A percentile compares a stretch with the other conserved stretches of the same genome.
These are phyloP conservation scores for Xylaria sp. DNA, from an alignment of 2,329 filamentous ascomycete species.

Conservation along the genomic window DNA sequence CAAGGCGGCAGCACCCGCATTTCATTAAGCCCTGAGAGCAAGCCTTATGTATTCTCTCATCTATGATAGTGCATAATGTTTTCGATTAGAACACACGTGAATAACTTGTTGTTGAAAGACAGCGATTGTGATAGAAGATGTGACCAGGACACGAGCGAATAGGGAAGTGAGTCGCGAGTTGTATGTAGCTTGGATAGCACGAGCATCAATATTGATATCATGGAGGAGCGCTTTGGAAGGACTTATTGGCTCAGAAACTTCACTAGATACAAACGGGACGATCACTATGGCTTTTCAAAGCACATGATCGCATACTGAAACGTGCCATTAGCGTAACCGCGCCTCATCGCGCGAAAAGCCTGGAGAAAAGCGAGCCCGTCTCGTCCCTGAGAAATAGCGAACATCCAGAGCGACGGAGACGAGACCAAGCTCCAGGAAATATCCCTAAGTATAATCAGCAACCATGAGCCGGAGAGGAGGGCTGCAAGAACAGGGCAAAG, in stretches of 20 bases:
- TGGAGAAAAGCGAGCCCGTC: conserved; percentile 71
- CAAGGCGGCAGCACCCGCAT: background rate
- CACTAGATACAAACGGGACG: background rate
- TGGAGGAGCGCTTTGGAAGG: background rate
- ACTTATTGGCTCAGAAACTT: background rate
- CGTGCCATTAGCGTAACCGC: conserved; percentile 67
- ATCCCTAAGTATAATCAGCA: conserved; percentile 57
- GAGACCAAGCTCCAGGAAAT: conserved; percentile 71
- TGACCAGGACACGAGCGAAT: background rate
- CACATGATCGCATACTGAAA: conserved; percentile 70
- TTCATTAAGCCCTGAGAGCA: too few relatives aligned
- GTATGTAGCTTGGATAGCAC: background rate
- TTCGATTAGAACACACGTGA: background rate
- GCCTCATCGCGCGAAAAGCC: conserved; percentile 69
- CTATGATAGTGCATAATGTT: too few relatives aligned
- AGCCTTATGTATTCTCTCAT: too few relatives aligned
- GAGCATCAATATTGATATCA: background rate
- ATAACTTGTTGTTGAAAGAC: background rate
- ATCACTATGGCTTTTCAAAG: conserved; percentile 58
- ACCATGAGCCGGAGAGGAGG: background rate
- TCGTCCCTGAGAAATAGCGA: conserved; percentile 68
- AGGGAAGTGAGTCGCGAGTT: background rate
- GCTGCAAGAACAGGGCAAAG: background rate
- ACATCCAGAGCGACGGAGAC: conserved; percentile 69
- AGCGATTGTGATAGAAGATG: background rate